Percentiles rank a stretch among this genome's conserved stretches.
Evolutionary conservation across 148 eudicot species (phyloP).

Genomic region (Pharnaceum exiguum): DNA sequence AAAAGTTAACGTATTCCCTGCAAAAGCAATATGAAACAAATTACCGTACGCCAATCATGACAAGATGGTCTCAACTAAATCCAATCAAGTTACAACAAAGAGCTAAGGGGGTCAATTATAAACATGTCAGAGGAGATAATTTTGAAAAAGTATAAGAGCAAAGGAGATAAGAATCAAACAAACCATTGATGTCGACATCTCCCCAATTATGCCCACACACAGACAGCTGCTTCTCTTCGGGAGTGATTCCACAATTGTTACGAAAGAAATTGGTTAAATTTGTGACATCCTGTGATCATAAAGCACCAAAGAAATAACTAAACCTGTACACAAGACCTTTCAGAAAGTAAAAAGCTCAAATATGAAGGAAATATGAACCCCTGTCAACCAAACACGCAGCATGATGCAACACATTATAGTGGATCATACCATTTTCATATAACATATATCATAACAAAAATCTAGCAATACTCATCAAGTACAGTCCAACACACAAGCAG

Average conservation of each 20-base stretch:
- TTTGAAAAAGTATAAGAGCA: background rate
- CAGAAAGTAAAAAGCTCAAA: background rate
- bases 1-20: slow-evolving; percentile 84
- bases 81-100: too few species aligned
- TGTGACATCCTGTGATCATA: slow-evolving; percentile 64
- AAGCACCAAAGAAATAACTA: background rate
- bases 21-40: background rate
- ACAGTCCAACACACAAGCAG: too few species aligned
- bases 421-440: too few species aligned
- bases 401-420: too few species aligned
- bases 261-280: slow-evolving; percentile 65
- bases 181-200: slow-evolving; percentile 85
- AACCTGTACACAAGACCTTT: background rate
- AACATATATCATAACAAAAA: background rate
- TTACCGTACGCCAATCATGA: too few species aligned
- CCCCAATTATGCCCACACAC: slow-evolving; percentile 97
- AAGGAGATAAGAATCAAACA: slow-evolving; percentile 8
- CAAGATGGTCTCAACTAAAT: too few species aligned
- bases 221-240: slow-evolving; percentile 93
- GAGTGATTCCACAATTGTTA: slow-evolving; percentile 49
- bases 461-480: background rate
- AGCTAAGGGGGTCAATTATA: too few species aligned
- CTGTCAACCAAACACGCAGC: too few species aligned
- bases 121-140: background rate
- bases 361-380: too few species aligned